These are phyloP conservation scores for Hippophae gyantsensis DNA, from an alignment of 306 rosid species.

Conservation along the genomic window DNA sequence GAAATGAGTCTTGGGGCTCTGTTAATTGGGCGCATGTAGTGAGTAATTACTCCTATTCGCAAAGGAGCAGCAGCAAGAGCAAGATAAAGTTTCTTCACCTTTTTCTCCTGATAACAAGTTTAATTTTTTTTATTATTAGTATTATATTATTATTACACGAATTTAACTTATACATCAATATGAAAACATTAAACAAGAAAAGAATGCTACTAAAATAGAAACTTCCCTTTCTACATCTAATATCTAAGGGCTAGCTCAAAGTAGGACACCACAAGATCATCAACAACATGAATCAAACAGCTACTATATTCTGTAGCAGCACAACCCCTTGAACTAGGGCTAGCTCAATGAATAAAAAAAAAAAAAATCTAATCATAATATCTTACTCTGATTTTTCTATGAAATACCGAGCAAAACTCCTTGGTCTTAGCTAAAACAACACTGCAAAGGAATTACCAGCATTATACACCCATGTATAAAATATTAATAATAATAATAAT, in stretches of 20 bases:
- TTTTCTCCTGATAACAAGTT: constrained; percentile 51
- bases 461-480: constrained; percentile 15
- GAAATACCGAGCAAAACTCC: constrained; percentile 82
- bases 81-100: constrained; percentile 82
- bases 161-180: neutral
- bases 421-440: constrained; percentile 75
- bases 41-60: constrained; percentile 62
- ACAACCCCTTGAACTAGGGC: neutral
- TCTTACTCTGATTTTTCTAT: constrained; percentile 81
- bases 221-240: constrained; percentile 13
- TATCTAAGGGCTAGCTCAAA: constrained; percentile 5
- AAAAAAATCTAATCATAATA: constrained; percentile 14
- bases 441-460: constrained; percentile 41
- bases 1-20: constrained; percentile 80
- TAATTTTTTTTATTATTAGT: neutral
- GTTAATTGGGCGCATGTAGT: constrained; percentile 81
- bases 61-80: constrained; percentile 82
- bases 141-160: neutral
- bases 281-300: constrained; percentile 13
- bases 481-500: neutral
- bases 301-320: constrained; percentile 14
- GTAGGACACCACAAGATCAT: neutral
- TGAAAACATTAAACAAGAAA: too few relatives aligned
- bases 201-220: neutral
- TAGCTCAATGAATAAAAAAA: constrained; percentile 11